A percentile compares a stretch with the other conserved stretches of the same genome.
Evolutionary conservation across 2,329 filamentous ascomycete genomes (phyloP).

Genomic region (Ascochyta rabiei): DNA sequence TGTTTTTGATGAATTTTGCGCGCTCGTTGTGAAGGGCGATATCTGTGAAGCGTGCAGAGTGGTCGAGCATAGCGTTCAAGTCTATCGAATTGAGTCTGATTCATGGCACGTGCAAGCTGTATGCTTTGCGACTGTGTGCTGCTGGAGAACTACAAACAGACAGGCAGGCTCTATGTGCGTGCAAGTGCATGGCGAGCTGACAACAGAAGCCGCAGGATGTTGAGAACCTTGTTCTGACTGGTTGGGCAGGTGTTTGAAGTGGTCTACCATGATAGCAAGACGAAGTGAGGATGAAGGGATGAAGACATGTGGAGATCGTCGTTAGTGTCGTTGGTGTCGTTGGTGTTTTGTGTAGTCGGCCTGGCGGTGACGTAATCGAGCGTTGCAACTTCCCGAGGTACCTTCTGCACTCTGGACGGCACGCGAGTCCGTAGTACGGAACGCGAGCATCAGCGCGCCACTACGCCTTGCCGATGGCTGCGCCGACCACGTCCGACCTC

Average conservation of each 20-base stretch:
- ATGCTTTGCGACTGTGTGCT: background rate
- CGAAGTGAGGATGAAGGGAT: background rate
- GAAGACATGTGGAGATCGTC: slow-evolving; percentile 6
- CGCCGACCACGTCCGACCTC: slow-evolving; percentile 4
- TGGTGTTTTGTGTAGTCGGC: background rate
- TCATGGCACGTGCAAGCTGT: background rate
- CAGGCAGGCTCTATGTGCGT: background rate
- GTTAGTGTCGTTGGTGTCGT: background rate
- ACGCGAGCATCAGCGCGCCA: slow-evolving; percentile 10
- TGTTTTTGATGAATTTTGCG: background rate
- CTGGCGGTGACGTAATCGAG: slow-evolving; percentile 16
- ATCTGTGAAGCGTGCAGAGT: background rate
- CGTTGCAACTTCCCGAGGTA: slow-evolving; percentile 8
- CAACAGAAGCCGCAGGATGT: background rate
- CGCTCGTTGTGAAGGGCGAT: background rate
- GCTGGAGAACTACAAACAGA: background rate
- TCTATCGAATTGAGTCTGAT: background rate
- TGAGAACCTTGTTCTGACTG: background rate
- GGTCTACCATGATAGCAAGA: background rate
- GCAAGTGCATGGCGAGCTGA: background rate
- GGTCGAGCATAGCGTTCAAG: background rate
- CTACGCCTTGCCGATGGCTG: slow-evolving; percentile 11
- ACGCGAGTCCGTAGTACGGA: slow-evolving; percentile 10
- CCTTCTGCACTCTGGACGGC: background rate
- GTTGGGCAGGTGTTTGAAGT: background rate